Evolutionary conservation across 345 rosid genomes (phyloP), one percentile per base, ranked within the genome.

Genomic region (Moricandia moricandioides): DNA sequence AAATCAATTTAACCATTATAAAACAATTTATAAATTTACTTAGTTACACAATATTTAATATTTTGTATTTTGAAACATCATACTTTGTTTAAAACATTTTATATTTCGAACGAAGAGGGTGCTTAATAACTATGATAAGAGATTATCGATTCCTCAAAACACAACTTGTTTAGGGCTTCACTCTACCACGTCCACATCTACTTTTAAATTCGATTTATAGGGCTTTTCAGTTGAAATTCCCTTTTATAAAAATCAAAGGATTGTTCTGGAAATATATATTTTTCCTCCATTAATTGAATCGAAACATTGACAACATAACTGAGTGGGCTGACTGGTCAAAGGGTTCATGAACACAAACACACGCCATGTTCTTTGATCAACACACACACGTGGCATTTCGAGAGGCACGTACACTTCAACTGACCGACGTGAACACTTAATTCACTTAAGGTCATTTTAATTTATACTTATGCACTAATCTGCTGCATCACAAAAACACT

Each of bases 261-360:
- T 8, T 35, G 1, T 35, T 35, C 40, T 35, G 40, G 45, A 39
- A 39, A 39, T 39, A 3, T 11, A 10, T 39, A 39, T 33, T 35
- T 35, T 35, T 8, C 10, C 45, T 39, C 45, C 45, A 39, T 39
- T 39, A 39, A 39, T 39, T 39, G 13, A 39, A 10, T 39, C 13
- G 45, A 39, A 39, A 3, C 45, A 12, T 37, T 39, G 13, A 10
- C 13, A 39, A n/a, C 13, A 33, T 33, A 39, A 39, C 45, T 39
- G 63, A 45, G 64, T 27, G 39, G 17, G 18, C 67, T 78, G 81
- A 78, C 81, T 60, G 69, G 81, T 78, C 77, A 78, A 69, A 77
- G 37, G 13, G 27, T 6, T 58, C 65, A 63, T 39, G 63, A 55
- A 47, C 58, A 54, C 11, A 27, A 64, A 63, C 74, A 51, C 75